A percentile compares a stretch with the other conserved stretches of the same genome.
These are phyloP conservation scores for Coemansia sp. DNA, from an alignment of 192 early-diverging fungal species.

Conservation along the genomic window DNA sequence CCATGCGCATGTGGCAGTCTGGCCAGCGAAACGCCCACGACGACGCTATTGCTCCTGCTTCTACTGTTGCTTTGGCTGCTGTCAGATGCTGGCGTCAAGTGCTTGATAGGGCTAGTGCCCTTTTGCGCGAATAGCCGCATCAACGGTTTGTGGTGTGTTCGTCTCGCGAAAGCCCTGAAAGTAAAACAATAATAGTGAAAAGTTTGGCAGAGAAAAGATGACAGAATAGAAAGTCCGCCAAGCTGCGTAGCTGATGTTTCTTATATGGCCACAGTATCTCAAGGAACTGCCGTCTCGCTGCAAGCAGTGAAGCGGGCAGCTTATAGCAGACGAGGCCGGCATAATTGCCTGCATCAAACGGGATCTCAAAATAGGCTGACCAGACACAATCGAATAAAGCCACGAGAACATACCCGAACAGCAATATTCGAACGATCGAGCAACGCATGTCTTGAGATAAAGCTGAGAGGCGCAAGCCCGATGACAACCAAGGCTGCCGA, in stretches of 20 bases:
- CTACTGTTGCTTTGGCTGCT: neutral
- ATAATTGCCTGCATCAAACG: neutral
- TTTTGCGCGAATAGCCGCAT: constrained; percentile 4
- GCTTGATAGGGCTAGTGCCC: constrained; percentile 8
- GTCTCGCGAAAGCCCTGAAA: neutral
- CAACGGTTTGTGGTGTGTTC: neutral
- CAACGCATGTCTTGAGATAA: neutral
- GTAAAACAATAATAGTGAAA: neutral
- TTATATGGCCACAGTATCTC: neutral
- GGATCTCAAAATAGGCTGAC: neutral
- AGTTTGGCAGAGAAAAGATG: neutral
- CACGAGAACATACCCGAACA: neutral
- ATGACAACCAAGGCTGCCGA: neutral
- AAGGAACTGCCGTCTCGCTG: neutral
- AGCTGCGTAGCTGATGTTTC: neutral
- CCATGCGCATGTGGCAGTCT: neutral
- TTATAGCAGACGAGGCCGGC: neutral
- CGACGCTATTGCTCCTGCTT: neutral
- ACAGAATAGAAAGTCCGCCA: constrained; percentile 3
- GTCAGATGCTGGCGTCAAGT: neutral
- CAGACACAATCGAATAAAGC: neutral
- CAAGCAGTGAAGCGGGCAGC: neutral
- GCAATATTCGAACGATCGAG: constrained; percentile 5
- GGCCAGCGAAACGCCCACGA: constrained; percentile 5
- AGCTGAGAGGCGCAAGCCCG: neutral